phyloP scores from a whole-genome alignment of 768 basidiomycete genomes.

The Leccinum disarticulatum region DNA sequence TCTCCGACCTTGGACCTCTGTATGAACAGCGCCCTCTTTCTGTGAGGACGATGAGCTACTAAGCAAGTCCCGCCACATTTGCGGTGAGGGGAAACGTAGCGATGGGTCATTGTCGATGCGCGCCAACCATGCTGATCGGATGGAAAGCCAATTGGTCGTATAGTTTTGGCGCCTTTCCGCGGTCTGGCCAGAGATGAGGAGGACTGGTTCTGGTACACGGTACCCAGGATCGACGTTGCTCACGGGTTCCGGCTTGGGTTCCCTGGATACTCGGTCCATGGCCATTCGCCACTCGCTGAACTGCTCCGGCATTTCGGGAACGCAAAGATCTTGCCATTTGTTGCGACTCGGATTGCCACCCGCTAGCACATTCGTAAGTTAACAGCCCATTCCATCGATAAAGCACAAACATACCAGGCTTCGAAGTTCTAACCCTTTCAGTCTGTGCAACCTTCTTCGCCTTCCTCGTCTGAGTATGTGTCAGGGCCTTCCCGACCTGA shows the following conservation, averaged over 20 bases:
- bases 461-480: too few species aligned
- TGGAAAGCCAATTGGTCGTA: constrained; percentile 10
- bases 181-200: background rate
- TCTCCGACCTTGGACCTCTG: too few species aligned
- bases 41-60: background rate
- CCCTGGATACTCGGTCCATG: background rate
- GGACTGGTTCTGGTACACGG: constrained; percentile 7
- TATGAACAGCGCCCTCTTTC: too few species aligned
- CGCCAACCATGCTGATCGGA: constrained; percentile 3
- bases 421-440: too few species aligned
- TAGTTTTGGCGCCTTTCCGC: constrained; percentile 1
- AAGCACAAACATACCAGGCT: too few species aligned
- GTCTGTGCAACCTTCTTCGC: too few species aligned
- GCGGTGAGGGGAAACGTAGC: background rate
- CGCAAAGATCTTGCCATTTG: background rate
- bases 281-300: background rate
- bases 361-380: too few species aligned
- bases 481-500: too few species aligned
- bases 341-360: background rate
- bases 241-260: too few species aligned
- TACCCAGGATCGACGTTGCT: constrained; percentile 3
- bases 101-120: background rate
- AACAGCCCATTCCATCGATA: too few species aligned
- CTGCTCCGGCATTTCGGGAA: background rate
- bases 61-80: background rate